These are phyloP conservation scores for Marasmius oreades DNA, from an alignment of 1,284 basidiomycete species.

Conservation along the genomic window DNA sequence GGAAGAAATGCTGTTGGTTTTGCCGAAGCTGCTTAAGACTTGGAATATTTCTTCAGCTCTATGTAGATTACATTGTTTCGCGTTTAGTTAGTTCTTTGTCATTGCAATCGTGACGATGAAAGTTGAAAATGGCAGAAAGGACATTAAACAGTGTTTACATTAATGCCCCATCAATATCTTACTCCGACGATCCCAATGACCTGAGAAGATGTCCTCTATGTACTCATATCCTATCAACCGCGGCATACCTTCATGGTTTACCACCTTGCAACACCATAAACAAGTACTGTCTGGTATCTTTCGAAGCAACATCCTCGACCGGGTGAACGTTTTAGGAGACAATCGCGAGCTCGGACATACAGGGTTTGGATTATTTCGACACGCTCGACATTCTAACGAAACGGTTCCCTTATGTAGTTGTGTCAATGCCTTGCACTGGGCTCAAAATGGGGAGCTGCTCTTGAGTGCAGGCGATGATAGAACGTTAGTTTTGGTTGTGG, in stretches of 20 bases:
- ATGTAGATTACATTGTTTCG: background rate
- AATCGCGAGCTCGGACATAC: slow-evolving; percentile 52
- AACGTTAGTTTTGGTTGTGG: slow-evolving; percentile 46
- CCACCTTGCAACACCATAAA: background rate
- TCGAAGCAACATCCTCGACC: slow-evolving; percentile 5
- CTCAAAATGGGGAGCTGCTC: slow-evolving; percentile 67
- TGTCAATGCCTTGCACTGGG: slow-evolving; percentile 87
- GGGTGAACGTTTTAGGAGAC: slow-evolving; percentile 51
- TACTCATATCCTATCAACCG: background rate
- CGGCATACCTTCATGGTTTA: background rate
- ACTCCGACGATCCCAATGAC: no score
- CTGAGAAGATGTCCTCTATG: background rate
- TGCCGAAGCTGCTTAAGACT: slow-evolving; percentile 39
- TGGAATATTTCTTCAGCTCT: background rate
- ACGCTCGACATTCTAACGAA: slow-evolving; percentile 2
- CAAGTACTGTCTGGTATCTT: background rate
- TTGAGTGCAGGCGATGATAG: slow-evolving; percentile 83
- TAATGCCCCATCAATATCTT: no score
- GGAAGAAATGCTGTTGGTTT: slow-evolving; percentile 86
- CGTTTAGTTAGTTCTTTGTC: background rate
- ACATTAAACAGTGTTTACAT: no score
- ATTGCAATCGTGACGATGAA: background rate
- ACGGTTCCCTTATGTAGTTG: slow-evolving; percentile 43
- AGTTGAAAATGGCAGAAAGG: no score
- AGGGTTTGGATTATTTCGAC: slow-evolving; percentile 42